These are phyloP conservation scores for Oryza nivara DNA, from an alignment of 176 grass and related monocot species.

Conservation along the genomic window DNA sequence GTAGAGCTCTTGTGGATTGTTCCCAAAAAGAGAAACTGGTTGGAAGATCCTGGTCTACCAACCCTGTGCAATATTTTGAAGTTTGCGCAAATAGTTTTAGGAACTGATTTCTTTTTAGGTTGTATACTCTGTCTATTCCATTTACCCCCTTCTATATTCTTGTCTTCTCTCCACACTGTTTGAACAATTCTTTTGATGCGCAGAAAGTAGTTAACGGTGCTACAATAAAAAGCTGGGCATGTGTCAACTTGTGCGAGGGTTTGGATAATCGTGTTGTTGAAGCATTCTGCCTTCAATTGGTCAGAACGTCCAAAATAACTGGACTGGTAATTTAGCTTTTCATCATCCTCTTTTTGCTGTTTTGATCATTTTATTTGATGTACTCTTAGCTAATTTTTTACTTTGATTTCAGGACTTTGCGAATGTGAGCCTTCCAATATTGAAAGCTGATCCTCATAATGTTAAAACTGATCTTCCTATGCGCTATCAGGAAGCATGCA, in stretches of 20 bases:
- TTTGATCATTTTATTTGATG: not conserved
- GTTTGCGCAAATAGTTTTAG: not conserved
- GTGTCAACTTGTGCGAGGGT: slow-evolving; percentile 26
- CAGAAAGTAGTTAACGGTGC: slow-evolving; percentile 52
- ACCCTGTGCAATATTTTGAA: not conserved
- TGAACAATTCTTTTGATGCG: slow-evolving; percentile 23
- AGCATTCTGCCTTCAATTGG: slow-evolving; percentile 8
- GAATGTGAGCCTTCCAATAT: slow-evolving; percentile 22
- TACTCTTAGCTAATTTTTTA: not conserved
- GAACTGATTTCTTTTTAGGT: not conserved
- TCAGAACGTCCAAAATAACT: not conserved
- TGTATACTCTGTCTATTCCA: not conserved
- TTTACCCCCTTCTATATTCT: not conserved
- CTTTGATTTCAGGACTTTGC: slow-evolving; percentile 34
- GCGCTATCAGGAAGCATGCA: not conserved
- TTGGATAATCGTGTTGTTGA: not conserved
- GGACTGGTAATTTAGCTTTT: slow-evolving; percentile 45
- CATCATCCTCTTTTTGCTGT: not conserved
- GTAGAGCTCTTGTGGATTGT: too few relatives aligned
- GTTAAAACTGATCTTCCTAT: slow-evolving; percentile 21
- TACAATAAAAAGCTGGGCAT: slow-evolving; percentile 27
- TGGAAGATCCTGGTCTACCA: not conserved
- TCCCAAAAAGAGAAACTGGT: not conserved
- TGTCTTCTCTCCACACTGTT: not conserved
- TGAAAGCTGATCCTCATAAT: not conserved